Evolutionary conservation across 2,329 filamentous ascomycete genomes (phyloP), one percentile per base, ranked within the genome.

Genomic region (Calonectria leucothoes): DNA sequence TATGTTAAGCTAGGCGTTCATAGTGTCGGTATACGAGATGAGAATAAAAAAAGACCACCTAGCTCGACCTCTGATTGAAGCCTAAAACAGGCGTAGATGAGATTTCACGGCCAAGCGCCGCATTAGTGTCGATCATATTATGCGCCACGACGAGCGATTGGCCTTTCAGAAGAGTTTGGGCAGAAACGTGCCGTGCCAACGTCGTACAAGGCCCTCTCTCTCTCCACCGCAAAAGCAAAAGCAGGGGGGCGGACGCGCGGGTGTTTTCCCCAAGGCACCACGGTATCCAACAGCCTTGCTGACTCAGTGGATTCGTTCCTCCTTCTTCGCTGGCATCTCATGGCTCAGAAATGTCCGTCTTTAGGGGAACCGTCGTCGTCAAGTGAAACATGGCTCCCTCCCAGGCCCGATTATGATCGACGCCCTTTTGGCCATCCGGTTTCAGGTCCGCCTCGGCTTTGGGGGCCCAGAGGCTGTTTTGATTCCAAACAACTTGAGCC

Each of bases 381-480:
- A 37, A 23, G 42, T 70, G 37, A 70, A 63, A 65, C 68, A 70
- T 65, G 48, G 59, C 45, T 27, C 39, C 48, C 29, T 51, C 57
- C 57, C 14, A 45, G 59, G 59, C 33, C 68, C 68, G 59, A 65
- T 70, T 70, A 70, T 63, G 57, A 65, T 65, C 68, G 35, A 35
- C 68, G 37, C 35, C 27, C 27, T 29, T 29, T n/a, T n/a, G n/a
- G n/a, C 10, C 42, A 35, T 64, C 31, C 55, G 55, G 55, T 70
- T 64, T 64, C 31, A 27, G 51, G 57, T 39, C 27, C 33, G 37
- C 49, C 66, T 20, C 51, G 29, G 23, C 27, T 7, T 17, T n/a
- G n/a, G n/a, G n/a, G 15, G 33, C 31, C 31, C 51, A 57, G 61
- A 66, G 35, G 57, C 45, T 64, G 10, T n/a, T n/a, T n/a, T 17